Conservation (phyloP, 805 yeast genomes). For the Torulaspora delbrueckii region DNA sequence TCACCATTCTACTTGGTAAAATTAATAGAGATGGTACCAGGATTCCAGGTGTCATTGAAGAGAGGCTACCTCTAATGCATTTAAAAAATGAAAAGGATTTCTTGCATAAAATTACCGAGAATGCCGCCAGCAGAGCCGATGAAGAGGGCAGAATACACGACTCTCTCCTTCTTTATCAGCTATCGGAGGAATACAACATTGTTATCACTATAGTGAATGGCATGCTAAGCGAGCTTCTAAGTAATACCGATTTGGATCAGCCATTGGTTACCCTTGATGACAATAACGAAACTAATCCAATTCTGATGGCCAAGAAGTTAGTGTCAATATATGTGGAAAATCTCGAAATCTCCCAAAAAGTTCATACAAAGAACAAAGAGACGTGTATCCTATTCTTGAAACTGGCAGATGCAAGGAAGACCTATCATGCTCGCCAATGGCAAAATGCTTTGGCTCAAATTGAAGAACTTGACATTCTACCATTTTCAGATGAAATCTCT, state of each 20-base stretch:
- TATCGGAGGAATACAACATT: conserved; percentile 80
- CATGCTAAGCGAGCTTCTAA: conserved; percentile 70
- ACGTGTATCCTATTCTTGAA: conserved; percentile 61
- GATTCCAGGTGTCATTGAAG: conserved; percentile 78
- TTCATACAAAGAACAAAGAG: conserved; percentile 52
- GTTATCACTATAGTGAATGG: conserved; percentile 72
- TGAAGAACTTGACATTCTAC: conserved; percentile 59
- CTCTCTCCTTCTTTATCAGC: conserved; percentile 77
- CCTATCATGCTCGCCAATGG: conserved; percentile 54
- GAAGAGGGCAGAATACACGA: conserved; percentile 88
- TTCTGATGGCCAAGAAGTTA: conserved; percentile 36
- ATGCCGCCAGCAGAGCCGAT: conserved; percentile 80
- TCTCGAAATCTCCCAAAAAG: conserved; percentile 52
- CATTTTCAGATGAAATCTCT: conserved; percentile 51
- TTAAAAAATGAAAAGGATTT: conserved; percentile 56
- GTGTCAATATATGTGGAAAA: conserved; percentile 44
- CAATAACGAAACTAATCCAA: conserved; percentile 42
- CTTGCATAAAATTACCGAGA: conserved; percentile 67
- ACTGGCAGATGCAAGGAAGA: conserved; percentile 62
- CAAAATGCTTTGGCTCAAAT: conserved; percentile 52
- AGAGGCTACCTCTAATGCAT: conserved; percentile 59
- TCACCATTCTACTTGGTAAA: conserved; percentile 76
- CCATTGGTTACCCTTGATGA: conserved; percentile 41
- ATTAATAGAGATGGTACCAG: conserved; percentile 71
- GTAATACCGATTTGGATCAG: conserved; percentile 63